These are phyloP conservation scores for Exobasidium rhododendri DNA, from an alignment of 1,284 basidiomycete genomes.

Conservation along the genomic window DNA sequence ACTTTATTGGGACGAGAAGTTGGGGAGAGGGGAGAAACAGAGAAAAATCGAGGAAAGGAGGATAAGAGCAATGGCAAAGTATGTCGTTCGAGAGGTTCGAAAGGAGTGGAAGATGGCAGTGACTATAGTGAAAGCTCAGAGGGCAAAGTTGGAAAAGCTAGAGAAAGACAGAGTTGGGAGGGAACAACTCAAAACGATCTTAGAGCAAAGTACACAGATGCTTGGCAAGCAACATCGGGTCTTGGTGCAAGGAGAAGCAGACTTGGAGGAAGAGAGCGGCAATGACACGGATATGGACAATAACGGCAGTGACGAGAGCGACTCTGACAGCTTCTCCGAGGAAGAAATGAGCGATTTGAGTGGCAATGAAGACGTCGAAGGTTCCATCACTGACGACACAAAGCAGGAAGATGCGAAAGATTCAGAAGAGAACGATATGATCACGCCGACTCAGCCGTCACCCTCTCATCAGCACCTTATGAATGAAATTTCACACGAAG, in stretches of 20 bases:
- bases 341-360: constrained; percentile 10
- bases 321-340: constrained; percentile 29
- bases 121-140: constrained; percentile 73
- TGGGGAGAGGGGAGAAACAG: constrained; percentile 65
- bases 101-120: constrained; percentile 86
- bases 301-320: constrained; percentile 21
- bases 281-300: constrained; percentile 9
- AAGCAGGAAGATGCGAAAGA: not conserved
- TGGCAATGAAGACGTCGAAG: not conserved
- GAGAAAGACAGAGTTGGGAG: constrained; percentile 70
- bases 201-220: constrained; percentile 83
- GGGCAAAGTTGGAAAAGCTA: constrained; percentile 62
- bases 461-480: no score
- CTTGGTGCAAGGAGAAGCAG: constrained; percentile 28
- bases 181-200: constrained; percentile 82
- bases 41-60: constrained; percentile 68
- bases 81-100: constrained; percentile 68
- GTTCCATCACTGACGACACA: no score
- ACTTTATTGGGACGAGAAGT: constrained; percentile 72
- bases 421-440: not conserved
- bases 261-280: constrained; percentile 21
- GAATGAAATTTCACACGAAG: constrained; percentile 4
- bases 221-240: constrained; percentile 66
- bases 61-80: constrained; percentile 67
- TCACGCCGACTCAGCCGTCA: not conserved